These are phyloP conservation scores for Hypoxylon cercidicola DNA, from an alignment of 495 filamentous ascomycete species.

Conservation along the genomic window DNA sequence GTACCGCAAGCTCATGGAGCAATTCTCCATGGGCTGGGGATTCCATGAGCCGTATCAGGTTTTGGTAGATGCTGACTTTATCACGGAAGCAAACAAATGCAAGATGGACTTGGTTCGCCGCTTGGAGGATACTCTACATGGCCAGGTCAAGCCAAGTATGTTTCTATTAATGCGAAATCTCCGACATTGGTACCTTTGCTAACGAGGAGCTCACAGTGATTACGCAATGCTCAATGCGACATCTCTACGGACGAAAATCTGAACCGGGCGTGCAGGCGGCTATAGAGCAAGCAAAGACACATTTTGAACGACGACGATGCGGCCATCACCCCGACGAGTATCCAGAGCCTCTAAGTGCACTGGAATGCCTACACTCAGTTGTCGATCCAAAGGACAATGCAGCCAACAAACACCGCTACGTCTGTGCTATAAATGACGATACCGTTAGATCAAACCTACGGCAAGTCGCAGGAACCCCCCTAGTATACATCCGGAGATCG, in stretches of 20 bases:
- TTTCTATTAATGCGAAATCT: not conserved
- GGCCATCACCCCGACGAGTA: conserved; percentile 83
- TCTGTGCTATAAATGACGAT: conserved; percentile 79
- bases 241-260: conserved; percentile 70
- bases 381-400: conserved; percentile 76
- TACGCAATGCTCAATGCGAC: conserved; percentile 68
- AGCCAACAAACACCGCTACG: conserved; percentile 90
- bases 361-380: conserved; percentile 80
- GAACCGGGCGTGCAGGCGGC: conserved; percentile 66
- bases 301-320: conserved; percentile 85
- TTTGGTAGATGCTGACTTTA: conserved; percentile 83
- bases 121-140: conserved; percentile 79
- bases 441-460: conserved; percentile 65
- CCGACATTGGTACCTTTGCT: conserved; percentile 12
- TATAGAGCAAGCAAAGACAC: conserved; percentile 73
- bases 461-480: conserved; percentile 75
- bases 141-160: conserved; percentile 85
- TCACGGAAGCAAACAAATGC: conserved; percentile 75
- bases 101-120: conserved; percentile 82
- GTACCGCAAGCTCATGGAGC: conserved; percentile 95
- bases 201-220: conserved; percentile 47
- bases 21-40: conserved; percentile 82
- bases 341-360: conserved; percentile 72
- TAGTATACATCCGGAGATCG: conserved; percentile 81
- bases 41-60: conserved; percentile 97